These are phyloP conservation scores for Yamadazyma atlantica DNA, from an alignment of 1,139 yeast species.

Conservation along the genomic window DNA sequence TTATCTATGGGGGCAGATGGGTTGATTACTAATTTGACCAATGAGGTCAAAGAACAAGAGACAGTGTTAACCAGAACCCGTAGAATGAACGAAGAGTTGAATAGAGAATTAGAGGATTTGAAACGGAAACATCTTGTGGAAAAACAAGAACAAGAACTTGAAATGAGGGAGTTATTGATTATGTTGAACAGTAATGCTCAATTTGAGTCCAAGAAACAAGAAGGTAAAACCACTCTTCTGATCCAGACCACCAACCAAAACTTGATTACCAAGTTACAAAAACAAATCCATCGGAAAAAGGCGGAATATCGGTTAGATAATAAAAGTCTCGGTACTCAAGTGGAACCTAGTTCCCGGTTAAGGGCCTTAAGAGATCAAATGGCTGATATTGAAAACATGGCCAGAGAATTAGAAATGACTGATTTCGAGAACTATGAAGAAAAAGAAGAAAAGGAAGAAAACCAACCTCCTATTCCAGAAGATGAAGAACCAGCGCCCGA, in stretches of 20 bases:
- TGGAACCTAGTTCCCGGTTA: slow-evolving; percentile 77
- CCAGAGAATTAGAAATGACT: slow-evolving; percentile 83
- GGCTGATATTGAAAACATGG: slow-evolving; percentile 84
- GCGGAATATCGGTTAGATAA: slow-evolving; percentile 60
- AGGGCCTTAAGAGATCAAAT: slow-evolving; percentile 77
- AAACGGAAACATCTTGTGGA: slow-evolving; percentile 70
- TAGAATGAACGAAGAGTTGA: slow-evolving; percentile 62
- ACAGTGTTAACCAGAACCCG: slow-evolving; percentile 65
- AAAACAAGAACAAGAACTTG: slow-evolving; percentile 84
- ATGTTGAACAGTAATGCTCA: slow-evolving; percentile 51
- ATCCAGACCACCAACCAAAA: slow-evolving; percentile 43
- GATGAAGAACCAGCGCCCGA: slow-evolving; percentile 11
- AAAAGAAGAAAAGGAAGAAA: slow-evolving; percentile 20
- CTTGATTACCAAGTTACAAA: slow-evolving; percentile 51
- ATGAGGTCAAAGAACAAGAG: slow-evolving; percentile 74
- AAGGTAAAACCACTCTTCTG: slow-evolving; percentile 39
- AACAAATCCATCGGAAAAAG: slow-evolving; percentile 61
- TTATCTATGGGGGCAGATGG: slow-evolving; percentile 85
- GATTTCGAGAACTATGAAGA: slow-evolving; percentile 56
- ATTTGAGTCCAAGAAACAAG: slow-evolving; percentile 27
- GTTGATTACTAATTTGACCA: slow-evolving; percentile 64
- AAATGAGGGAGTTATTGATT: slow-evolving; percentile 80
- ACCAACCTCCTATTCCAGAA: too few relatives aligned
- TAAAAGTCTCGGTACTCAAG: slow-evolving; percentile 53
- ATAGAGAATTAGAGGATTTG: slow-evolving; percentile 67